phyloP scores from a whole-genome alignment of 2,329 filamentous ascomycete species.

The Pyrenophora teres region DNA sequence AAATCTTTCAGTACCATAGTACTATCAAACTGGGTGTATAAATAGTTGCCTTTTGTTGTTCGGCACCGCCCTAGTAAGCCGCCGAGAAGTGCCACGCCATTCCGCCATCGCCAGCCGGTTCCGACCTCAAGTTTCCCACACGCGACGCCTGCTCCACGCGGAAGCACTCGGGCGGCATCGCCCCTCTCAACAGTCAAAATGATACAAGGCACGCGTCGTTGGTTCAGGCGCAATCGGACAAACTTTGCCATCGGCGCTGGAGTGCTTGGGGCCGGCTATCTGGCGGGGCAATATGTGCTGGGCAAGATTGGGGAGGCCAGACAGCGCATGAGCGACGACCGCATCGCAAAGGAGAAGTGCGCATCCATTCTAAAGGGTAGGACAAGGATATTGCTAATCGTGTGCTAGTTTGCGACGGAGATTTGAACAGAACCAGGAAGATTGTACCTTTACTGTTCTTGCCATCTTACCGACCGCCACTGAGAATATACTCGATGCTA shows the following conservation, averaged over 20 bases:
- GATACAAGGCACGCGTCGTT: constrained; percentile 78
- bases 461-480: constrained; percentile 90
- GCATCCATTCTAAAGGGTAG: constrained; percentile 26
- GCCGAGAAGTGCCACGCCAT: constrained; percentile 14
- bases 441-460: constrained; percentile 98
- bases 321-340: constrained; percentile 94
- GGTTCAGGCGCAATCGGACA: constrained; percentile 90
- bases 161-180: constrained; percentile 3
- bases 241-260: constrained; percentile 86
- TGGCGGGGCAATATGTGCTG: constrained; percentile 90
- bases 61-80: not conserved
- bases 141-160: constrained; percentile 21
- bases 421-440: constrained; percentile 98
- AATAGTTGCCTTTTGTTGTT: not conserved
- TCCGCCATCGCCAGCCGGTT: constrained; percentile 1
- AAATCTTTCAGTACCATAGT: not conserved
- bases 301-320: constrained; percentile 89
- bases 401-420: constrained; percentile 78
- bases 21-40: not conserved
- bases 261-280: constrained; percentile 85
- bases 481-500: constrained; percentile 81
- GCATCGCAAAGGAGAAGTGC: constrained; percentile 96
- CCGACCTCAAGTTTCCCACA: constrained; percentile 11
- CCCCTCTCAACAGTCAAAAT: constrained; percentile 46
- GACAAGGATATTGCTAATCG: constrained; percentile 2